Evolutionary conservation across 2,329 filamentous ascomycete genomes (phyloP).

Genomic region (Elsinoe australis): DNA sequence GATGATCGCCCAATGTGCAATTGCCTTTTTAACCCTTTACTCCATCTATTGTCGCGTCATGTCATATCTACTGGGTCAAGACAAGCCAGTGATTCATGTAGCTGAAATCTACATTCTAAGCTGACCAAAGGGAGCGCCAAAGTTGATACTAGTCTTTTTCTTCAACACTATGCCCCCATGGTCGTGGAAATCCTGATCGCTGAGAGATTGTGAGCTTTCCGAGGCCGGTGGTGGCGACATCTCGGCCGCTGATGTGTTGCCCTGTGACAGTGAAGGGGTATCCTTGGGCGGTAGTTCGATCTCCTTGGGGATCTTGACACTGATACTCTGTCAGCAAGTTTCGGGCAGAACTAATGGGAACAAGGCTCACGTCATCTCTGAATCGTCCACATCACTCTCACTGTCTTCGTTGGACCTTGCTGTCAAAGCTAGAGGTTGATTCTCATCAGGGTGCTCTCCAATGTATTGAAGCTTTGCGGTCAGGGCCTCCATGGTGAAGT

Average conservation of each 20-base stretch:
- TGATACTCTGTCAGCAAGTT: background rate
- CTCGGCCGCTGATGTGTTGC: constrained; percentile 10
- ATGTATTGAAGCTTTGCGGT: constrained; percentile 29
- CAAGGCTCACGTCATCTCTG: constrained; percentile 5
- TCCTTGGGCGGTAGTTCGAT: background rate
- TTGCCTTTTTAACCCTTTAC: background rate
- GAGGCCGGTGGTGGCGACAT: constrained; percentile 17
- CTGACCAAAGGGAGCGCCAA: constrained; percentile 31
- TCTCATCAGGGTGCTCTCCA: constrained; percentile 28
- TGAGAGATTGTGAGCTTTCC: constrained; percentile 17
- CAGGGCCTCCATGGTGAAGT: constrained; percentile 32
- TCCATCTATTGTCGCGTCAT: constrained; percentile 2
- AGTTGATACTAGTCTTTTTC: constrained; percentile 32
- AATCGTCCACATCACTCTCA: constrained; percentile 11
- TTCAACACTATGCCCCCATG: constrained; percentile 31
- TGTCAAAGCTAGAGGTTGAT: constrained; percentile 26
- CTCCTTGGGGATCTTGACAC: background rate
- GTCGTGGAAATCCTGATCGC: constrained; percentile 22
- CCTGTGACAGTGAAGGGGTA: constrained; percentile 4
- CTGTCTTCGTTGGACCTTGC: constrained; percentile 5
- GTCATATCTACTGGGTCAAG: background rate
- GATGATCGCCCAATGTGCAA: background rate
- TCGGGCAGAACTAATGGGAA: background rate
- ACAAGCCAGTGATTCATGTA: no score
- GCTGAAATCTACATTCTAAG: constrained; percentile 26